phyloP scores from a whole-genome alignment of 805 yeast genomes.

The Spencermartinsiella europaea region DNA sequence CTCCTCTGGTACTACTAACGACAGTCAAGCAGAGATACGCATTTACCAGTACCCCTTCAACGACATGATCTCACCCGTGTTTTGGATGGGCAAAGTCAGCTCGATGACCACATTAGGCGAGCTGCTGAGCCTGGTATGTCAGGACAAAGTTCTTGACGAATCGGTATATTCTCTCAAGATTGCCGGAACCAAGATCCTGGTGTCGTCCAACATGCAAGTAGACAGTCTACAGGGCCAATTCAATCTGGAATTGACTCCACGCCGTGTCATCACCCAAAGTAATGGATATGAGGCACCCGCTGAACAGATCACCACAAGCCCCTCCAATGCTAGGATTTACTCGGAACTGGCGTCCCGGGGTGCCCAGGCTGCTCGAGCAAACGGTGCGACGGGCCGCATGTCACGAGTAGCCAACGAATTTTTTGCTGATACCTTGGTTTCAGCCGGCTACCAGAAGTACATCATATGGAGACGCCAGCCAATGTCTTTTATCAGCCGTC shows the following conservation, averaged over 20 bases:
- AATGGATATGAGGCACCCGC: constrained; percentile 22
- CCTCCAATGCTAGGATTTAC: constrained; percentile 4
- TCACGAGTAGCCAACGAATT: neutral
- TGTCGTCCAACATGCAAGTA: constrained; percentile 27
- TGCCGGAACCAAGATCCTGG: constrained; percentile 26
- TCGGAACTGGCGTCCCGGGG: constrained; percentile 14
- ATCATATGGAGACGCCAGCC: constrained; percentile 87
- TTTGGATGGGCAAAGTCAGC: constrained; percentile 24
- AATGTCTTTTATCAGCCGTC: constrained; percentile 70
- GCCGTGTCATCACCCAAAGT: constrained; percentile 35
- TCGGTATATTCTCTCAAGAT: constrained; percentile 29
- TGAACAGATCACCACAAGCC: neutral
- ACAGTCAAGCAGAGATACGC: constrained; percentile 11
- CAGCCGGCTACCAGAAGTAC: constrained; percentile 72
- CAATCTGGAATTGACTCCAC: constrained; percentile 40
- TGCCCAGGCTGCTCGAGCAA: constrained; percentile 11
- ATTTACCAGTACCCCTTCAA: constrained; percentile 33
- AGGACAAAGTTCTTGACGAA: constrained; percentile 28
- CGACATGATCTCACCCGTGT: constrained; percentile 25
- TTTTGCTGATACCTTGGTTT: neutral
- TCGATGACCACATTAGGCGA: constrained; percentile 20
- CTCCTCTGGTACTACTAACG: constrained; percentile 1
- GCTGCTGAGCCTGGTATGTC: constrained; percentile 30
- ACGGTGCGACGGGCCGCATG: neutral
- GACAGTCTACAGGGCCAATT: constrained; percentile 39